Conservation (phyloP, 345 rosid genomes). For the Iberis pinnata region DNA sequence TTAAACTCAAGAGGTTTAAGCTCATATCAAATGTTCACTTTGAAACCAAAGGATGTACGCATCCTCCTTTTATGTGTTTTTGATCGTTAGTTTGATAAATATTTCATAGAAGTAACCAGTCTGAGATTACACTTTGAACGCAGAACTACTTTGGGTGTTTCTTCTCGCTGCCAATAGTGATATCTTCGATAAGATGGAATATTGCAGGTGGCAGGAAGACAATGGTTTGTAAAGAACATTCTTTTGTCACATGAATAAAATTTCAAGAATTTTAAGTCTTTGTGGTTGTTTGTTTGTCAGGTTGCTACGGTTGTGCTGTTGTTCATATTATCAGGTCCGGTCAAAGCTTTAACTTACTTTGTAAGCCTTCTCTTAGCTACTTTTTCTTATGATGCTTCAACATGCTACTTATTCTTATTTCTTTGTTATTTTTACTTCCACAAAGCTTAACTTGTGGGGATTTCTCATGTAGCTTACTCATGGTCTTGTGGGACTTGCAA, state of each 20-base stretch:
- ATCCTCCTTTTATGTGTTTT: background rate
- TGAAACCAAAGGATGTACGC: background rate
- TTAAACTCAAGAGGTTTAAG: too few relatives aligned
- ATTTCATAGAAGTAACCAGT: background rate
- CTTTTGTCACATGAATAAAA: conserved; percentile 1
- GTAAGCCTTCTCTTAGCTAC: conserved; percentile 40
- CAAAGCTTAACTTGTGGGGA: conserved; percentile 3
- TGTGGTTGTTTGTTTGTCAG: conserved; percentile 34
- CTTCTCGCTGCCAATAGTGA: conserved; percentile 79
- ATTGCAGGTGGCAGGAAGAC: conserved; percentile 90
- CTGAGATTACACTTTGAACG: conserved; percentile 6
- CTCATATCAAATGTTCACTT: background rate
- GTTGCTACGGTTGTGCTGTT: conserved; percentile 82
- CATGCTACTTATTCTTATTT: conserved; percentile 1
- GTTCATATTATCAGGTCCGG: conserved; percentile 84
- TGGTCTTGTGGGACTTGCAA: conserved; percentile 74
- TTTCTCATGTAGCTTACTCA: conserved; percentile 57
- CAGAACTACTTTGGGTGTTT: conserved; percentile 98
- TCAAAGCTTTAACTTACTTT: conserved; percentile 77
- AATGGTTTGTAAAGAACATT: conserved; percentile 45
- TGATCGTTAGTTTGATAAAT: too few relatives aligned
- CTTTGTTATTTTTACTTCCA: background rate
- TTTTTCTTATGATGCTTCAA: conserved; percentile 1
- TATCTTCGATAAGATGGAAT: conserved; percentile 88
- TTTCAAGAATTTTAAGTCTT: background rate